phyloP scores from a whole-genome alignment of 345 rosid genomes.

The Sapria himalayana region DNA sequence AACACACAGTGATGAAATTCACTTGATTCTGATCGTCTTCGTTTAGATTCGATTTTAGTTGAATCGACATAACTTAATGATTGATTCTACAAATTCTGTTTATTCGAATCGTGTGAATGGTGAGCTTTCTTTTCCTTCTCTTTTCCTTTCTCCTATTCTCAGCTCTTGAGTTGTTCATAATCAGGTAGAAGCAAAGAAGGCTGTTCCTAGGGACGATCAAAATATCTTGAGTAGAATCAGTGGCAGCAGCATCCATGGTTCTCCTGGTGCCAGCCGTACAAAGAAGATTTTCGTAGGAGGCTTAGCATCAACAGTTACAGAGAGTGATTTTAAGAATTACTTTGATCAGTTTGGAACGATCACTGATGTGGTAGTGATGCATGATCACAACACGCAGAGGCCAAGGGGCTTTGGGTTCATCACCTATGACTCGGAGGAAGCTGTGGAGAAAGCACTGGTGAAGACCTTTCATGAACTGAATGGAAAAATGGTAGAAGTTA shows the following conservation, averaged over 20 bases:
- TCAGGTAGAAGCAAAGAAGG: conserved; percentile 69
- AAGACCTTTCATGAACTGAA: conserved; percentile 59
- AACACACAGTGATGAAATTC: no score
- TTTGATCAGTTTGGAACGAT: conserved; percentile 65
- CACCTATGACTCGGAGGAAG: conserved; percentile 59
- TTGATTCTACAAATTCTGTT: no score
- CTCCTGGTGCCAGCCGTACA: conserved; percentile 51
- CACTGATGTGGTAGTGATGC: conserved; percentile 68
- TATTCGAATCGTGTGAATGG: no score
- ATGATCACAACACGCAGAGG: conserved; percentile 69
- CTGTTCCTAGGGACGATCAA: conserved; percentile 72
- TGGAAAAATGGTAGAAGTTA: conserved; percentile 68
- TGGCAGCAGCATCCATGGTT: conserved; percentile 32
- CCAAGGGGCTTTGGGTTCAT: conserved; percentile 69
- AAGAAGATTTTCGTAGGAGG: conserved; percentile 72
- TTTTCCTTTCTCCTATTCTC: no score
- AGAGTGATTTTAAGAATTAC: conserved; percentile 47
- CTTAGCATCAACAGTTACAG: conserved; percentile 62
- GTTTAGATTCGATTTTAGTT: no score
- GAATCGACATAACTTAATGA: no score
- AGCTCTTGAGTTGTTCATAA: conserved; percentile 9
- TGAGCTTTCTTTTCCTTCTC: no score
- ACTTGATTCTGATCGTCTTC: no score
- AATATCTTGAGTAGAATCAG: conserved; percentile 29
- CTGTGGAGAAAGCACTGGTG: conserved; percentile 42